Evolutionary conservation across 805 yeast genomes (phyloP).

Genomic region (Cyberlindnera maritima): DNA sequence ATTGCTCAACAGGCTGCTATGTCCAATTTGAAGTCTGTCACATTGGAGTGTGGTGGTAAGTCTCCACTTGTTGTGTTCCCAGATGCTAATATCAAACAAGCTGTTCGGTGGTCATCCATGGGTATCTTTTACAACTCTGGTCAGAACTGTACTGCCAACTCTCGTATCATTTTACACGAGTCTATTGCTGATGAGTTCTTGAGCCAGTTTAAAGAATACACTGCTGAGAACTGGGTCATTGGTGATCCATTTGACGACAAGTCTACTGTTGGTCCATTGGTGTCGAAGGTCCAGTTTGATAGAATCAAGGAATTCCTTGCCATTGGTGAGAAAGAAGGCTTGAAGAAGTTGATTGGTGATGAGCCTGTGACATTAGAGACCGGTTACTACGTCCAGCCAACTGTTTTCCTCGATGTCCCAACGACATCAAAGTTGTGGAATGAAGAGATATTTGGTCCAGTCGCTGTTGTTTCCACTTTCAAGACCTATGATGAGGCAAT

Average conservation of each 20-base stretch:
- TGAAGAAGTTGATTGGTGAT: constrained; percentile 40
- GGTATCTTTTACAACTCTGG: constrained; percentile 67
- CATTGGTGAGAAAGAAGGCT: constrained; percentile 50
- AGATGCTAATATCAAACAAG: constrained; percentile 64
- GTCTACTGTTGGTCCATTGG: constrained; percentile 60
- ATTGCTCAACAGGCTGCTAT: constrained; percentile 71
- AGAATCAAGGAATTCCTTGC: constrained; percentile 45
- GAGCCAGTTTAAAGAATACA: constrained; percentile 40
- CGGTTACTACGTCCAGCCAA: constrained; percentile 74
- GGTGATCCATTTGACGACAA: constrained; percentile 51
- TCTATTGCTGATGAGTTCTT: constrained; percentile 53
- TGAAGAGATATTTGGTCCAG: constrained; percentile 91
- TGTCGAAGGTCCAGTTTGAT: constrained; percentile 54
- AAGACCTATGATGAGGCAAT: constrained; percentile 65
- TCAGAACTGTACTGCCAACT: constrained; percentile 67
- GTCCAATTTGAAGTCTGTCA: constrained; percentile 56
- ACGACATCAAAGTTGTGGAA: constrained; percentile 62
- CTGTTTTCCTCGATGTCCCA: constrained; percentile 69
- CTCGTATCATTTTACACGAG: constrained; percentile 59
- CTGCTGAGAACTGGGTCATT: constrained; percentile 48
- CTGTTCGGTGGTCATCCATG: constrained; percentile 64
- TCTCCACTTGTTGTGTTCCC: constrained; percentile 61
- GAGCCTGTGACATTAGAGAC: constrained; percentile 30
- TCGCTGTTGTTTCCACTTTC: constrained; percentile 67
- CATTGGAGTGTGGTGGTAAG: constrained; percentile 73